Conservation (phyloP, 2,329 filamentous ascomycete species). For the Trichophyton schoenleinii region DNA sequence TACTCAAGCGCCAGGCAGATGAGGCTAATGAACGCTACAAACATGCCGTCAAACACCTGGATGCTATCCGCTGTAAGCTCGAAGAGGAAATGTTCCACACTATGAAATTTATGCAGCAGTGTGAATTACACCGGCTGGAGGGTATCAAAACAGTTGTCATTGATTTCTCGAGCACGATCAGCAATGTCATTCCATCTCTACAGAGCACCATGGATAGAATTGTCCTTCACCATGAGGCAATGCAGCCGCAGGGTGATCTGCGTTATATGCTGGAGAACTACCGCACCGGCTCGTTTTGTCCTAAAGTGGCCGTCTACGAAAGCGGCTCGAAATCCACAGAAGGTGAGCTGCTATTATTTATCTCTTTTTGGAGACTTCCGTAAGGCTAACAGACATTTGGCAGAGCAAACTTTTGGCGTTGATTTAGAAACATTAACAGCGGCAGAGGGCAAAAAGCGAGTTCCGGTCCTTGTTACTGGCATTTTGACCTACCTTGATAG, state of each 20-base stretch:
- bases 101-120: conserved; percentile 91
- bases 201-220: conserved; percentile 96
- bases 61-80: conserved; percentile 82
- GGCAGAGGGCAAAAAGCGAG: conserved; percentile 77
- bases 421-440: conserved; percentile 91
- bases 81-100: conserved; percentile 91
- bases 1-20: conserved; percentile 71
- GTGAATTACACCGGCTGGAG: conserved; percentile 88
- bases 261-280: conserved; percentile 95
- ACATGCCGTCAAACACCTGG: conserved; percentile 67
- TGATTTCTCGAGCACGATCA: conserved; percentile 92
- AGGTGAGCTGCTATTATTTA: conserved; percentile 28
- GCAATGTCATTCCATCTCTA: conserved; percentile 92
- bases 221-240: conserved; percentile 97
- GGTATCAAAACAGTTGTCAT: conserved; percentile 96
- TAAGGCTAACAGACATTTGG: not conserved
- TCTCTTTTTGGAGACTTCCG: not conserved
- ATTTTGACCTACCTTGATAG: conserved; percentile 92
- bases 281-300: conserved; percentile 82
- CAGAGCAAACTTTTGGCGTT: conserved; percentile 91
- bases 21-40: conserved; percentile 95
- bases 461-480: conserved; percentile 82
- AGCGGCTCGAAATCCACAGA: conserved; percentile 99
- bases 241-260: conserved; percentile 83
- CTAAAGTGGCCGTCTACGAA: conserved; percentile 85